These are phyloP conservation scores for Mucor racemosus DNA, from an alignment of 371 early-diverging fungal species.

Conservation along the genomic window DNA sequence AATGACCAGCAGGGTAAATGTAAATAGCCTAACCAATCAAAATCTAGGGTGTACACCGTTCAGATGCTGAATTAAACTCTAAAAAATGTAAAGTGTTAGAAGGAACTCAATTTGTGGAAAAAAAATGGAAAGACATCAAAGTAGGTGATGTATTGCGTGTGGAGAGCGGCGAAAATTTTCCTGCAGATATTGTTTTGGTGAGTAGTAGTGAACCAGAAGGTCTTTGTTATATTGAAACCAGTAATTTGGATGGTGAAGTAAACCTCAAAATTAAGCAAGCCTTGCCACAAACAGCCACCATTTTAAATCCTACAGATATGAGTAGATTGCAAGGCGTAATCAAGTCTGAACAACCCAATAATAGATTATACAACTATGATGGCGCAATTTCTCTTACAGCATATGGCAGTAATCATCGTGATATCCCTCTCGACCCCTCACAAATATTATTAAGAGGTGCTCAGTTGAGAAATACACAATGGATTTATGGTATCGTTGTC, in stretches of 20 bases:
- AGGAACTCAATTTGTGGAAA: slow-evolving; percentile 59
- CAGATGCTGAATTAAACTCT: slow-evolving; percentile 73
- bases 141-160: slow-evolving; percentile 91
- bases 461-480: slow-evolving; percentile 81
- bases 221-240: slow-evolving; percentile 90
- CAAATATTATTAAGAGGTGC: slow-evolving; percentile 77
- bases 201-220: slow-evolving; percentile 81
- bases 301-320: slow-evolving; percentile 60
- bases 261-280: slow-evolving; percentile 89
- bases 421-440: slow-evolving; percentile 72
- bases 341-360: slow-evolving; percentile 80
- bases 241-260: slow-evolving; percentile 85
- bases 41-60: slow-evolving; percentile 45
- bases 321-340: slow-evolving; percentile 56
- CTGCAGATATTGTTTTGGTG: slow-evolving; percentile 85
- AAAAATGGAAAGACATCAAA: slow-evolving; percentile 68
- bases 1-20: not conserved
- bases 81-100: slow-evolving; percentile 62
- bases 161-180: slow-evolving; percentile 79
- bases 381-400: slow-evolving; percentile 62
- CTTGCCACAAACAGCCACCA: slow-evolving; percentile 65
- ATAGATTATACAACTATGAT: slow-evolving; percentile 79
- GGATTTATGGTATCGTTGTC: slow-evolving; percentile 78
- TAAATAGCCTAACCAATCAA: not conserved
- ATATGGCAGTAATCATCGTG: slow-evolving; percentile 49